These are phyloP conservation scores for Carex kokanica DNA, from an alignment of 176 grass and related monocot genomes.

Conservation along the genomic window DNA sequence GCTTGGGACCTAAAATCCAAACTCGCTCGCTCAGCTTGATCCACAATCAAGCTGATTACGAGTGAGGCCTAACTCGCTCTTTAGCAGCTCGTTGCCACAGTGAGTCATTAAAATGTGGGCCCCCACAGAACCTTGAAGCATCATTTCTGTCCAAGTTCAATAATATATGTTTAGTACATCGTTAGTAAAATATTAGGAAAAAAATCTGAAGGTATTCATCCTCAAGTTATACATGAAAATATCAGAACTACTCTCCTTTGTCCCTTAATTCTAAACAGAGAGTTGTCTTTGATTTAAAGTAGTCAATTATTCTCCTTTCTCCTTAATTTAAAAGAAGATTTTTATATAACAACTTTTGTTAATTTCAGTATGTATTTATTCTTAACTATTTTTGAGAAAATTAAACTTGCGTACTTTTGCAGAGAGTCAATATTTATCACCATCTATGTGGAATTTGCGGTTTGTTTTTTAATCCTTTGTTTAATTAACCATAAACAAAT, in stretches of 20 bases:
- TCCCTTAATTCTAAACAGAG: background rate
- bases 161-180: background rate
- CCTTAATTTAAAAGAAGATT: background rate
- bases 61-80: too few species aligned
- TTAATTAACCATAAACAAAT: background rate
- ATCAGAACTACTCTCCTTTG: background rate
- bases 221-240: background rate
- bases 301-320: background rate
- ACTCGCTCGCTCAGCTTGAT: too few species aligned
- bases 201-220: background rate
- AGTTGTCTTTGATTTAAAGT: background rate
- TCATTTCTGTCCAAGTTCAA: background rate
- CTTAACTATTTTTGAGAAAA: too few species aligned
- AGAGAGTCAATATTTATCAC: too few species aligned
- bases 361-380: too few species aligned
- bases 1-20: too few species aligned
- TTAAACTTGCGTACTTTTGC: too few species aligned
- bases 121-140: background rate
- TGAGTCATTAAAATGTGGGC: background rate
- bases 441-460: too few species aligned
- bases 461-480: background rate
- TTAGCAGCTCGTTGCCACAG: background rate
- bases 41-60: too few species aligned
- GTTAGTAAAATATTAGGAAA: background rate
- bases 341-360: too few species aligned